A percentile compares a stretch with the other conserved stretches of the same genome.
phyloP scores from a whole-genome alignment of 2,329 filamentous ascomycete genomes.

The Lachnellula occidentalis region DNA sequence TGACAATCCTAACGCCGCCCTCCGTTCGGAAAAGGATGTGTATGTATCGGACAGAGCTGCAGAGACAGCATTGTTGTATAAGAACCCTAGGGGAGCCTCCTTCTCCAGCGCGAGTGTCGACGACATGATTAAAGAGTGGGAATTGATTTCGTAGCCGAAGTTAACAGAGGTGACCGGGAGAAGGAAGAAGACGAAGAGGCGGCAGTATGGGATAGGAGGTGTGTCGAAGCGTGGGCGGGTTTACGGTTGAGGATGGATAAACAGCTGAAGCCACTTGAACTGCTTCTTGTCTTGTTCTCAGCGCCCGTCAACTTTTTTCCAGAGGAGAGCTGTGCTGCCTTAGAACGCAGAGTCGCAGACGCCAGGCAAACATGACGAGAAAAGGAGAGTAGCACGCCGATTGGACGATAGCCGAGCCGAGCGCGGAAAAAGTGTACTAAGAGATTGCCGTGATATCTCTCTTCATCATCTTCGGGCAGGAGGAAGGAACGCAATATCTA shows the following conservation, averaged over 20 bases:
- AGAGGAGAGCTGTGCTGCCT: slow-evolving; percentile 7
- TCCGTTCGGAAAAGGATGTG: slow-evolving; percentile 74
- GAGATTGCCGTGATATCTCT: no score
- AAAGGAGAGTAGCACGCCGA: neutral
- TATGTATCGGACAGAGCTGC: slow-evolving; percentile 70
- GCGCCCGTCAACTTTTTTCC: slow-evolving; percentile 13
- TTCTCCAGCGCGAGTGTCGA: slow-evolving; percentile 29
- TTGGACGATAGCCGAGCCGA: neutral
- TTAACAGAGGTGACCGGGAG: slow-evolving; percentile 1
- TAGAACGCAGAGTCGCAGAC: no score
- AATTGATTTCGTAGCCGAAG: neutral
- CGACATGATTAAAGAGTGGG: slow-evolving; percentile 9
- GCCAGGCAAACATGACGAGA: slow-evolving; percentile 1
- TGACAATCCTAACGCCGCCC: slow-evolving; percentile 78
- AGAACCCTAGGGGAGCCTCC: slow-evolving; percentile 54
- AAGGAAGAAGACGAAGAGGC: neutral
- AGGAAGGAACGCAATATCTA: no score
- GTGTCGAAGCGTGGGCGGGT: no score
- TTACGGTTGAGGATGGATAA: no score
- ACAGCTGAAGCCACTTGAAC: neutral
- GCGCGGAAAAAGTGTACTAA: neutral
- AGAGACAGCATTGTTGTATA: slow-evolving; percentile 70
- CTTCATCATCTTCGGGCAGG: no score
- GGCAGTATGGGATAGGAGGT: no score
- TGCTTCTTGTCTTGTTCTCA: neutral